Evolutionary conservation across 768 basidiomycete species (phyloP).

Genomic region (Mrakia gelida): DNA sequence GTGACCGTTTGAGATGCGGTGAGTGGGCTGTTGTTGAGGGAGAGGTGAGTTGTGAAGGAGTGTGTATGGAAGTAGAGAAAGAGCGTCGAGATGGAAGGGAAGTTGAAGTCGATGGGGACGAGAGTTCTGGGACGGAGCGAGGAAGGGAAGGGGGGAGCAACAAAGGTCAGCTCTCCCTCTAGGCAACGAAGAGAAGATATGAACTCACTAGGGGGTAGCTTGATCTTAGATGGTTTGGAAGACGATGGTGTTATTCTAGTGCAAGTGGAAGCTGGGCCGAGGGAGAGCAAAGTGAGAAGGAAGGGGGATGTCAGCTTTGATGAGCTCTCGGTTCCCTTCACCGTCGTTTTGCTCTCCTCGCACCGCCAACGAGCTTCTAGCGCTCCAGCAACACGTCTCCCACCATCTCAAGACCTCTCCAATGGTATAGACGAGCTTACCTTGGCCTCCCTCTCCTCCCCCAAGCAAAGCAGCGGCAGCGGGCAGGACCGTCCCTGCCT

Average conservation of each 20-base stretch:
- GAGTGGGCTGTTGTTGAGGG: not conserved
- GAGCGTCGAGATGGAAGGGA: not conserved
- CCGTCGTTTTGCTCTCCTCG: not conserved
- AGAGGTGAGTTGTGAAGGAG: not conserved
- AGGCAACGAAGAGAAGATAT: not conserved
- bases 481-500: not conserved
- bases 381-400: too few relatives aligned
- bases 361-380: not conserved
- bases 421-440: not conserved
- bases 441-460: not conserved
- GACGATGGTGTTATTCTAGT: not conserved
- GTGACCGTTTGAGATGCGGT: not conserved
- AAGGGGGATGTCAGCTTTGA: not conserved
- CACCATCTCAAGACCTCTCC: not conserved
- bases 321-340: too few relatives aligned
- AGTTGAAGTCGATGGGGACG: not conserved
- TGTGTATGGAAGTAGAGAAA: not conserved
- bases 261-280: not conserved
- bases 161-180: not conserved
- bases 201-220: not conserved
- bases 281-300: not conserved
- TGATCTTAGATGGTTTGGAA: not conserved
- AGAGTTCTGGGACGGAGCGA: not conserved
- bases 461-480: not conserved
- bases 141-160: not conserved